Percentiles rank a stretch among this genome's conserved stretches.
Evolutionary conservation across 768 basidiomycete genomes (phyloP).

Genomic region (Leucosporidium creatinivorum): DNA sequence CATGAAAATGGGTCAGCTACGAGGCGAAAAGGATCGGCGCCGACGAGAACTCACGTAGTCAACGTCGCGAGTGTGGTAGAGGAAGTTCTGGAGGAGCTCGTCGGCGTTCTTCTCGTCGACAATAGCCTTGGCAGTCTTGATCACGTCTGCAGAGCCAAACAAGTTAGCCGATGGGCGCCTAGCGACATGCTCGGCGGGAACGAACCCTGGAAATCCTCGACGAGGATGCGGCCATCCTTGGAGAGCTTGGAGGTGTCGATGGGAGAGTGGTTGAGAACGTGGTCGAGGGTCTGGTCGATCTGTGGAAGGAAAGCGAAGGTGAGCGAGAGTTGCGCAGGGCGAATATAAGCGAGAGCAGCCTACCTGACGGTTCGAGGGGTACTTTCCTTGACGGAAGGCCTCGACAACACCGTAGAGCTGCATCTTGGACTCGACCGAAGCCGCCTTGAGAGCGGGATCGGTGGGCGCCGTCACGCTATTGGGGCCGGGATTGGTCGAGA

Average conservation of each 20-base stretch:
- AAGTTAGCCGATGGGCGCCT: too few relatives aligned
- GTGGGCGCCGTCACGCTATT: constrained; percentile 57
- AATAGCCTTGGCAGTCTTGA: constrained; percentile 42
- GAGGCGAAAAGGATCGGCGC: constrained; percentile 1
- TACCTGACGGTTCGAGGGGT: constrained; percentile 33
- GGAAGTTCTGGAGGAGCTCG: constrained; percentile 83
- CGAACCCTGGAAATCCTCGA: constrained; percentile 23
- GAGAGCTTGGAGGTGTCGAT: constrained; percentile 25
- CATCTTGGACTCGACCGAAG: constrained; percentile 73
- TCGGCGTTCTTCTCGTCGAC: constrained; percentile 43
- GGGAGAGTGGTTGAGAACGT: constrained; percentile 49
- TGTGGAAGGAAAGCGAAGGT: constrained; percentile 45
- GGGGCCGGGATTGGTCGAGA: too few relatives aligned
- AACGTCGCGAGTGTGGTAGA: constrained; percentile 56
- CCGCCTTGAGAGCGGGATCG: constrained; percentile 55
- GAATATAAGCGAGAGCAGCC: neutral
- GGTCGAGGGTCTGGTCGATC: constrained; percentile 63
- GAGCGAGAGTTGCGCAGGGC: neutral
- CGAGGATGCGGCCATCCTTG: constrained; percentile 28
- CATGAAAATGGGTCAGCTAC: neutral
- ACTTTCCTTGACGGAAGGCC: constrained; percentile 57
- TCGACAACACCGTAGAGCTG: constrained; percentile 70
- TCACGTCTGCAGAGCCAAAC: constrained; percentile 43
- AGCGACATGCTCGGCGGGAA: neutral
- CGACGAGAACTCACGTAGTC: constrained; percentile 40